Percentiles rank a stretch among this genome's conserved stretches.
Evolutionary conservation across 1,284 basidiomycete genomes (phyloP).

Genomic region (Heterobasidion parviporum): DNA sequence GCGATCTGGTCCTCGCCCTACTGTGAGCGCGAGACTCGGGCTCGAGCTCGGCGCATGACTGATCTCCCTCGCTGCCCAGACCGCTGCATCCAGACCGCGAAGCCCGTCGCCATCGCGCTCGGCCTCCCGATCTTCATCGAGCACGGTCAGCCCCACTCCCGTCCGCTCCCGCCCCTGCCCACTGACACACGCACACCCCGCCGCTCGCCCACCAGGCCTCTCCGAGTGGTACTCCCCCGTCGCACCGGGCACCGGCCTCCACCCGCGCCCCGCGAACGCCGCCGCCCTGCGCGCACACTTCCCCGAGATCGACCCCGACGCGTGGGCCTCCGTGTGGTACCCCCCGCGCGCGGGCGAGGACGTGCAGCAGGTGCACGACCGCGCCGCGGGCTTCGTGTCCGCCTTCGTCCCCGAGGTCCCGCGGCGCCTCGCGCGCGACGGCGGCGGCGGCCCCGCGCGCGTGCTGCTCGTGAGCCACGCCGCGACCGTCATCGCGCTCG

Average conservation of each 20-base stretch:
- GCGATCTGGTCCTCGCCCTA: constrained; percentile 76
- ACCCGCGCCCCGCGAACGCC: constrained; percentile 58
- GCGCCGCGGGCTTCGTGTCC: constrained; percentile 44
- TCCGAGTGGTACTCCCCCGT: constrained; percentile 84
- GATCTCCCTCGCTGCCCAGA: constrained; percentile 32
- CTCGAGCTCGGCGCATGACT: no score
- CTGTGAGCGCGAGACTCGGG: constrained; percentile 37
- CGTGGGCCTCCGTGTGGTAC: constrained; percentile 58
- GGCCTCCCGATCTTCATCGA: constrained; percentile 65
- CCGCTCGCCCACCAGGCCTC: constrained; percentile 39
- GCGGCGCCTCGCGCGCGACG: constrained; percentile 21
- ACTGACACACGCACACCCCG: not conserved
- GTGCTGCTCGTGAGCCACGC: constrained; percentile 75
- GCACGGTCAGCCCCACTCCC: constrained; percentile 37
- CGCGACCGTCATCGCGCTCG: constrained; percentile 68
- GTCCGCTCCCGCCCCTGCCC: not conserved
- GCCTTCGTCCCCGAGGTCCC: constrained; percentile 46
- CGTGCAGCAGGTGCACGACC: constrained; percentile 54
- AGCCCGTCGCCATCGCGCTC: constrained; percentile 55
- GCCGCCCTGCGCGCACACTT: constrained; percentile 43
- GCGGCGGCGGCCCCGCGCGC: constrained; percentile 29
- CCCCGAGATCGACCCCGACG: constrained; percentile 45
- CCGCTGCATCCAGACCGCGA: constrained; percentile 75
- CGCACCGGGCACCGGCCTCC: constrained; percentile 55
- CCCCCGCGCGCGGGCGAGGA: constrained; percentile 69